These are phyloP conservation scores for Umbelopsis ramanniana DNA, from an alignment of 192 early-diverging fungal genomes.

Conservation along the genomic window DNA sequence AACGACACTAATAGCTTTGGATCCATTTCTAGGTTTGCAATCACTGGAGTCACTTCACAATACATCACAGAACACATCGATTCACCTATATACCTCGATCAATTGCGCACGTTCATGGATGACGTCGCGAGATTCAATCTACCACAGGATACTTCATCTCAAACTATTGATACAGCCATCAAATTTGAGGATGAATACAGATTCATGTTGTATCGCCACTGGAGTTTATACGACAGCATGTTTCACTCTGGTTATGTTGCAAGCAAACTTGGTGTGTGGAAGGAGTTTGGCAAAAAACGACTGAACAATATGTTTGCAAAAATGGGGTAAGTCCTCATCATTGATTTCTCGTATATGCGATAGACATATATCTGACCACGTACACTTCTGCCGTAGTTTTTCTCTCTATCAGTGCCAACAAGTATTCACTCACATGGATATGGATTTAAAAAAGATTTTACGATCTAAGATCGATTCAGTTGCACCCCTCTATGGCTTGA, in stretches of 20 bases:
- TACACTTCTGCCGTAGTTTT: constrained; percentile 51
- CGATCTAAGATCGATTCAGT: constrained; percentile 65
- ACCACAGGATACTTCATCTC: constrained; percentile 10
- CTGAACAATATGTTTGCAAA: constrained; percentile 86
- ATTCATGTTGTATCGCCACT: constrained; percentile 88
- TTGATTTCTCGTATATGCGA: no score
- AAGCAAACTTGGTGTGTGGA: constrained; percentile 88
- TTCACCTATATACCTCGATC: constrained; percentile 64
- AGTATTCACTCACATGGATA: constrained; percentile 73
- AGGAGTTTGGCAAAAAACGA: constrained; percentile 75
- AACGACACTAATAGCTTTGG: not conserved
- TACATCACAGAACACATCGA: constrained; percentile 75
- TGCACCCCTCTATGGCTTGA: constrained; percentile 80
- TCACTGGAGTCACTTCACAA: constrained; percentile 81
- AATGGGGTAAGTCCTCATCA: constrained; percentile 69
- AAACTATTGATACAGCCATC: constrained; percentile 59
- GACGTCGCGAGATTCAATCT: constrained; percentile 66
- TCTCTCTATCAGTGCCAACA: constrained; percentile 80
- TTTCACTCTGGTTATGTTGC: constrained; percentile 87
- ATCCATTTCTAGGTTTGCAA: constrained; percentile 64
- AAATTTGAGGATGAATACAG: constrained; percentile 77
- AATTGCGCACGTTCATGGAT: constrained; percentile 68
- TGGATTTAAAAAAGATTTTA: constrained; percentile 76
- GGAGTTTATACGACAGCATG: constrained; percentile 90
- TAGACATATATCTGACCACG: no score